Evolutionary conservation across 116 monocot genomes (phyloP), one percentile per base, ranked within the genome.

Genomic region (Iris pallida): DNA sequence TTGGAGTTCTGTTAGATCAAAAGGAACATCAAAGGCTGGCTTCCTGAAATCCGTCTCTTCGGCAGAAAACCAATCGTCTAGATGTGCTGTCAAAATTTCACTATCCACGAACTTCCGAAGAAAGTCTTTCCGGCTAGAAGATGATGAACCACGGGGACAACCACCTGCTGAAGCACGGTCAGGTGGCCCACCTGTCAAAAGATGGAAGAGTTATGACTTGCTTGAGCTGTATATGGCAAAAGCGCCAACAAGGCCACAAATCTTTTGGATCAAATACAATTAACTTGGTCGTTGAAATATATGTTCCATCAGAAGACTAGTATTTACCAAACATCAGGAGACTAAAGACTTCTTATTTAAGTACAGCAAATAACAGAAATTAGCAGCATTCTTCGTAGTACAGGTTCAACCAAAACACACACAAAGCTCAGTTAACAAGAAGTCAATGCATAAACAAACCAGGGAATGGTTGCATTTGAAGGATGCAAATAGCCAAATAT

Each of bases 31-130:
- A 58, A 90, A 97, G 16, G 69, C 59, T 16, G 89, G 88, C 45
- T 82, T 88, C 52, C 59, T 79, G 57, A 75, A 75, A 7, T 55
- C 77, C 45, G 76, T 55, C 4, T 83, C 84, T 70, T 86, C 79
- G 65, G 73, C 83, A 17, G 78, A 83, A 78, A 97, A 77, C 97
- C 97, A 97, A 44, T 88, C 85, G 76, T 88, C 81, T 48, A 97
- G 89, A 61, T 78, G 79, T 59, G 59, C 59, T 52, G 83, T 97
- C 42, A 97, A 76, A 52, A 90, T 87, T 60, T 93, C 97, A 70
- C 75, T 78, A 75, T 97, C 93, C 4, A 92, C 85, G 49, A 97
- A 92, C 60, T 78, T 87, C 49, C 83, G 73, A 42, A 92, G 87
- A 73, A 97, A 97, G 47, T 90, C 93, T 58, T 88, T 92, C 5